phyloP scores from a whole-genome alignment of 257 asterid species.

The Jacaranda copaia region DNA sequence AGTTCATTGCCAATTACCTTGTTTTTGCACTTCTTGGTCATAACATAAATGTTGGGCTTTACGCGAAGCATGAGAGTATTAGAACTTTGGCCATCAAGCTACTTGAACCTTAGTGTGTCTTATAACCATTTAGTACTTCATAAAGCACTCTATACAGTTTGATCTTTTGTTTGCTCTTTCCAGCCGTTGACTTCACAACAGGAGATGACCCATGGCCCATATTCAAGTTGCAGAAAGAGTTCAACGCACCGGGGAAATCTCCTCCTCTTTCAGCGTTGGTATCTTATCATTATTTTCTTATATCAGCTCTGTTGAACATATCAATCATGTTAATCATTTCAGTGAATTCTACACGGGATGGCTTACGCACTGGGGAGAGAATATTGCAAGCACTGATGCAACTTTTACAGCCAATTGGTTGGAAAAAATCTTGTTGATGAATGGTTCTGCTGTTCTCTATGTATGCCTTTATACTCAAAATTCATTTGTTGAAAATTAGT shows the following conservation, averaged over 20 bases:
- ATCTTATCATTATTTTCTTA: constrained; percentile 33
- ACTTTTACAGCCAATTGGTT: constrained; percentile 67
- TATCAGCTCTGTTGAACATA: neutral
- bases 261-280: constrained; percentile 91
- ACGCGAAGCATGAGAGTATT: constrained; percentile 2
- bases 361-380: constrained; percentile 99
- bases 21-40: neutral
- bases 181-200: constrained; percentile 92
- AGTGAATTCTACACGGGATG: constrained; percentile 98
- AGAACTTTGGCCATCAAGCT: constrained; percentile 15
- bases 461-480: constrained; percentile 56
- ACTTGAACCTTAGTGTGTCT: neutral
- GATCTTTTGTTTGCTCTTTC: constrained; percentile 19
- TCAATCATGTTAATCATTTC: constrained; percentile 34
- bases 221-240: constrained; percentile 87
- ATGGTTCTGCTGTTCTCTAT: constrained; percentile 95
- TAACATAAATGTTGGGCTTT: neutral
- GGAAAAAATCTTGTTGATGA: constrained; percentile 76
- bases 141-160: constrained; percentile 3
- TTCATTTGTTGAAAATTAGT: constrained; percentile 32
- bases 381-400: constrained; percentile 80
- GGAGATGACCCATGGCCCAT: constrained; percentile 91
- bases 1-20: constrained; percentile 16
- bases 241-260: constrained; percentile 87
- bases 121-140: constrained; percentile 13